Conservation (phyloP, 1,284 basidiomycete species). For the Sanghuangporus weigelae region DNA sequence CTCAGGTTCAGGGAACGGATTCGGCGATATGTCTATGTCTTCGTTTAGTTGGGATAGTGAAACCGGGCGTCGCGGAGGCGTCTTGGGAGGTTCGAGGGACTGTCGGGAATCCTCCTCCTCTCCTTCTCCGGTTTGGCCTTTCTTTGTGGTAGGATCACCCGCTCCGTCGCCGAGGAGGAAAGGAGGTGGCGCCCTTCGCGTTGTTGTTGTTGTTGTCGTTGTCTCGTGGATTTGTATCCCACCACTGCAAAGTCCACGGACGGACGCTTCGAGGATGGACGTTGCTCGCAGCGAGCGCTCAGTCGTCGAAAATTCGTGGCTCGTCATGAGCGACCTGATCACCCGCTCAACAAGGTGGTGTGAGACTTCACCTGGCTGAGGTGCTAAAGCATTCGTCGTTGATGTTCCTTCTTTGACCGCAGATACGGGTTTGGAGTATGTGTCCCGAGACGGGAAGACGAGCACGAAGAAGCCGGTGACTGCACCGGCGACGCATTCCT, state of each 20-base stretch:
- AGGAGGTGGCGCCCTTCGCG: not conserved
- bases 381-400: slow-evolving; percentile 31
- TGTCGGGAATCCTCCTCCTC: not conserved
- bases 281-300: slow-evolving; percentile 65
- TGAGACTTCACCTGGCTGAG: slow-evolving; percentile 57
- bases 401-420: not conserved
- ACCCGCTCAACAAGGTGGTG: slow-evolving; percentile 64
- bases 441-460: slow-evolving; percentile 32
- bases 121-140: not conserved
- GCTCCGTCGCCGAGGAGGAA: not conserved
- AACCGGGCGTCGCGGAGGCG: slow-evolving; percentile 40
- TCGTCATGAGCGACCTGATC: slow-evolving; percentile 58
- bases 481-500: slow-evolving; percentile 83
- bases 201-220: not conserved
- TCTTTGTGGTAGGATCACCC: not conserved
- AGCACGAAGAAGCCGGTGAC: slow-evolving; percentile 87
- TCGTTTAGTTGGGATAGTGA: slow-evolving; percentile 15
- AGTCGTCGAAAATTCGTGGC: slow-evolving; percentile 71
- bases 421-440: not conserved
- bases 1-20: slow-evolving; percentile 59
- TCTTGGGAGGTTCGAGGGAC: slow-evolving; percentile 29
- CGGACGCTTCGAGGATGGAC: slow-evolving; percentile 59
- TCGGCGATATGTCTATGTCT: slow-evolving; percentile 56
- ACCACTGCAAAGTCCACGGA: slow-evolving; percentile 54
- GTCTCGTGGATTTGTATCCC: slow-evolving; percentile 14